Percentiles rank a stretch among this genome's conserved stretches.
Conservation (phyloP, 2,329 filamentous ascomycete genomes). For the Penicillium vulpinum region DNA sequence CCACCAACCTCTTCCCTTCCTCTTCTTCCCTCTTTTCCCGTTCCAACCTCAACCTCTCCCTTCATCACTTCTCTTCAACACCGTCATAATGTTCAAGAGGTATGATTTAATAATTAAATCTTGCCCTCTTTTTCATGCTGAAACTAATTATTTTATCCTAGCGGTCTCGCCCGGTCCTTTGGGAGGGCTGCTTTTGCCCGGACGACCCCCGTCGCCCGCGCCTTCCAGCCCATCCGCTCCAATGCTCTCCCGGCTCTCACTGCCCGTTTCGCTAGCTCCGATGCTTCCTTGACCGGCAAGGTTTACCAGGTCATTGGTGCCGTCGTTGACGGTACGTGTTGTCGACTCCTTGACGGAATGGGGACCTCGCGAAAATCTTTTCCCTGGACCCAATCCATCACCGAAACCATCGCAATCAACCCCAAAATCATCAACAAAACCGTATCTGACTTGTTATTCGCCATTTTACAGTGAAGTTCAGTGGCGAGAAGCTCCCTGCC, state of each 20-base stretch:
- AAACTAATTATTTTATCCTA: slow-evolving; percentile 43
- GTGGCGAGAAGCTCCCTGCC: slow-evolving; percentile 84
- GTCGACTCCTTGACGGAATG: slow-evolving; percentile 23
- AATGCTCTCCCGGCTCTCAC: slow-evolving; percentile 59
- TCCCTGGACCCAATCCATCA: slow-evolving; percentile 42
- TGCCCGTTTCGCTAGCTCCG: slow-evolving; percentile 63
- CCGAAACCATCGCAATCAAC: slow-evolving; percentile 32
- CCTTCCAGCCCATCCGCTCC: slow-evolving; percentile 59
- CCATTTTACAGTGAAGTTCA: slow-evolving; percentile 80
- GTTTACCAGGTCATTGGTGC: slow-evolving; percentile 91
- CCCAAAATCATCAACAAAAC: slow-evolving; percentile 24
- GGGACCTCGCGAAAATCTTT: slow-evolving; percentile 45
- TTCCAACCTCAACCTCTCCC: slow-evolving; percentile 22
- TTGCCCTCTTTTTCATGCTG: slow-evolving; percentile 23
- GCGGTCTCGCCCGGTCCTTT: slow-evolving; percentile 66
- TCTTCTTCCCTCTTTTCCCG: slow-evolving; percentile 35
- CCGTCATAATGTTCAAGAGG: slow-evolving; percentile 63
- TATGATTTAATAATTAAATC: slow-evolving; percentile 38
- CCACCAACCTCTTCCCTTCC: slow-evolving; percentile 37
- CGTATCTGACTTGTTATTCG: slow-evolving; percentile 33
- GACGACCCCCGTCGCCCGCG: slow-evolving; percentile 55
- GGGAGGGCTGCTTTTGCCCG: slow-evolving; percentile 61
- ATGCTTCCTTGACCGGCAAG: slow-evolving; percentile 60
- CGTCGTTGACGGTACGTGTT: slow-evolving; percentile 87
- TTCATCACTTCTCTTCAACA: slow-evolving; percentile 43